A percentile compares a stretch with the other conserved stretches of the same genome.
Evolutionary conservation across 352 stramenopile genomes (phyloP).

Genomic region (Pythium coloratum): DNA sequence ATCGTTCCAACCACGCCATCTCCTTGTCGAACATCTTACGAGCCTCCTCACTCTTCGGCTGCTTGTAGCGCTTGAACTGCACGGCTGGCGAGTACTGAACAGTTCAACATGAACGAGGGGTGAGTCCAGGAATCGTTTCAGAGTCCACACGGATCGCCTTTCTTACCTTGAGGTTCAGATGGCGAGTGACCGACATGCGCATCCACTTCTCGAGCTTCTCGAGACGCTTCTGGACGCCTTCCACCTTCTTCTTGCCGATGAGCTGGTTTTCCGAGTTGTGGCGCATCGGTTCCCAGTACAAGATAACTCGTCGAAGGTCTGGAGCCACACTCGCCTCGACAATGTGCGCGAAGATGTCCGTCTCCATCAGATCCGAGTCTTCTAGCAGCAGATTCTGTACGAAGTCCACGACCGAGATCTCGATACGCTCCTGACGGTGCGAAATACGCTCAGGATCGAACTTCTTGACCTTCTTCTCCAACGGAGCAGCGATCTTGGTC

Average conservation of each 20-base stretch:
- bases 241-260: constrained; percentile 76
- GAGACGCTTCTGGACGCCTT: constrained; percentile 62
- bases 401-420: constrained; percentile 61
- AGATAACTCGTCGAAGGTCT: constrained; percentile 61
- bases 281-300: constrained; percentile 75
- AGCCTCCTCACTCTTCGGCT: constrained; percentile 60
- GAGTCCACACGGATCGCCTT: not conserved
- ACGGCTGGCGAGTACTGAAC: constrained; percentile 71
- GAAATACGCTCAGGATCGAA: constrained; percentile 61
- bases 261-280: constrained; percentile 68
- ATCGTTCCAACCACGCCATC: constrained; percentile 76
- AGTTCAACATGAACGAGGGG: not conserved
- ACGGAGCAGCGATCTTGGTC: constrained; percentile 60
- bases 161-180: constrained; percentile 79
- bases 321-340: constrained; percentile 71
- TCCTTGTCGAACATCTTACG: constrained; percentile 67
- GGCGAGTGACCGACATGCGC: constrained; percentile 63
- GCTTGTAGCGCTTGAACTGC: constrained; percentile 75
- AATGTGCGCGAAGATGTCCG: constrained; percentile 65
- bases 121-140: not conserved
- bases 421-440: constrained; percentile 73
- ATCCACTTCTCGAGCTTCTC: constrained; percentile 67
- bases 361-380: constrained; percentile 56
- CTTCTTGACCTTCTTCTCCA: constrained; percentile 75
- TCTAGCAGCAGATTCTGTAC: constrained; percentile 71